Evolutionary conservation across 2,329 filamentous ascomycete species (phyloP), one percentile per base, ranked within the genome.

Genomic region (Curvularia lunata): DNA sequence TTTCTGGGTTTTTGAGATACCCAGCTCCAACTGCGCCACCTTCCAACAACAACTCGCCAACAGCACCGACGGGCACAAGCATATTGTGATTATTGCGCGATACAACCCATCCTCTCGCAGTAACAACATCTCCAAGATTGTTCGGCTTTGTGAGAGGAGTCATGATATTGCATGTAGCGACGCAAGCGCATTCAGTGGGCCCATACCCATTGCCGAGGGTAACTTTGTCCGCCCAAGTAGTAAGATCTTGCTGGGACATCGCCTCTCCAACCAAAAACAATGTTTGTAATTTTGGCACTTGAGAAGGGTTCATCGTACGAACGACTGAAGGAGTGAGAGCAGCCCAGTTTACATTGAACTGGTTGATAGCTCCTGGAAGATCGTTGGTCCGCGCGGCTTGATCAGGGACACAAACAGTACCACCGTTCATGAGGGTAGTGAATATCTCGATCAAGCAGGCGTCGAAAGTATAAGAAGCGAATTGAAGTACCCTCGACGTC

Each of bases 401-500:
- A 32, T 78, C 78, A 4, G 82, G 81, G 10, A 83, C 77, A 62
- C 81, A 83, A 7, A 83, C 73, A 23, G 78, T 80, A 19, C 80
- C 82, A 48, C 82, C 82, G 19, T 72, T 63, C 67, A 79, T 77
- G 16, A 83, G 64, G 0, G 81, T 80, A 21, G 75, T 78, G 45
- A 83, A 73, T 2, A 82, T 78, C 55, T 83, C 80, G 55, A 80
- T 74, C n/a, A 82, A 69, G 28, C 74, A 78, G 18, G 77, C 77
- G 63, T 82, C 80, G 52, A 82, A 82, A 0, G 76, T 80, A 52
- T 79, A 80, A 0, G 77, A 73, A 1, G 78, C 75, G 53, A 80
- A 81, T 48, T 83, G 79, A 6, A 88, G 79, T 3, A 88, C 83
- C 4, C 88, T 81, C 10, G 85, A 86, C 0, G 72, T 73, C 5